phyloP scores from a whole-genome alignment of 1,284 basidiomycete genomes.

The Athelia sp. region DNA sequence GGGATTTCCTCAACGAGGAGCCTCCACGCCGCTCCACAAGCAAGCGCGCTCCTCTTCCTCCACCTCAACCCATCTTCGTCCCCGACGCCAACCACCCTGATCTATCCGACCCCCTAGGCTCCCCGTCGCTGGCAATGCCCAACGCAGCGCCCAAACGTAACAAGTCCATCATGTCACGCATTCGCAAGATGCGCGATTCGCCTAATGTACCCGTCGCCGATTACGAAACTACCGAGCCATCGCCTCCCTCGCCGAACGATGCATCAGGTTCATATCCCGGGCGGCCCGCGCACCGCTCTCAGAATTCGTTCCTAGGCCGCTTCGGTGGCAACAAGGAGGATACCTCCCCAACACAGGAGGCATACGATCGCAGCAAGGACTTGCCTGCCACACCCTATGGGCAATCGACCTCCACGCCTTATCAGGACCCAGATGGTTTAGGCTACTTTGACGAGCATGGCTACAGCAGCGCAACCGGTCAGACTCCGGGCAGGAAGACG shows the following conservation, averaged over 20 bases:
- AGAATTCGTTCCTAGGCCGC: slow-evolving; percentile 74
- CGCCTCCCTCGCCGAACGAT: slow-evolving; percentile 44
- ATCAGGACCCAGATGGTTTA: slow-evolving; percentile 22
- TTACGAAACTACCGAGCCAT: slow-evolving; percentile 34
- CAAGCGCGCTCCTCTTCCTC: slow-evolving; percentile 55
- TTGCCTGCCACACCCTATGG: slow-evolving; percentile 50
- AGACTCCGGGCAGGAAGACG: slow-evolving; percentile 49
- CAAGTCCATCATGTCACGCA: slow-evolving; percentile 79
- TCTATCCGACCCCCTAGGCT: slow-evolving; percentile 18
- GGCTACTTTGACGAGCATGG: slow-evolving; percentile 46
- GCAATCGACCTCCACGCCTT: slow-evolving; percentile 19
- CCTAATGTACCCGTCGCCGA: slow-evolving; percentile 67
- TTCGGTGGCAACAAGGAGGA: slow-evolving; percentile 37
- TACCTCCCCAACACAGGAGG: slow-evolving; percentile 21
- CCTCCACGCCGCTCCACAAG: slow-evolving; percentile 22
- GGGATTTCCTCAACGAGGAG: slow-evolving; percentile 40
- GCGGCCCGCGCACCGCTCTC: slow-evolving; percentile 60
- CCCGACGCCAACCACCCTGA: slow-evolving; percentile 30
- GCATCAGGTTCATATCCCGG: slow-evolving; percentile 30
- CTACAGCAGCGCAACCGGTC: slow-evolving; percentile 20
- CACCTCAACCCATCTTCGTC: slow-evolving; percentile 76
- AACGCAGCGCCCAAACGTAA: slow-evolving; percentile 57
- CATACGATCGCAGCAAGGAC: slow-evolving; percentile 51
- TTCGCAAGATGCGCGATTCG: slow-evolving; percentile 77
- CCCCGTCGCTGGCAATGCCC: slow-evolving; percentile 29